Base-by-base conservation (phyloP, 345 rosid genomes). In the Jatropha curcas region DNA sequence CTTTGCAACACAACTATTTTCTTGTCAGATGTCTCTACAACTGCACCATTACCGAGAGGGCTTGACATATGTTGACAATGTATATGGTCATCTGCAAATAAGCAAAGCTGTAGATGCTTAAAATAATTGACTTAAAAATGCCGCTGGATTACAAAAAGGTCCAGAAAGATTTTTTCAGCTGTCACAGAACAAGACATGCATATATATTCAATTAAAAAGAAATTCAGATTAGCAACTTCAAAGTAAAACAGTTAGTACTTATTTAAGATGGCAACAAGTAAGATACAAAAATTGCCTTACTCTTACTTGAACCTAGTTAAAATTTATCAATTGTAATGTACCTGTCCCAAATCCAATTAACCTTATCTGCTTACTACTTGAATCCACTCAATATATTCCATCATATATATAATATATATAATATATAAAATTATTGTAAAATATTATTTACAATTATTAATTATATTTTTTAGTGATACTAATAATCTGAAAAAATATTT, bases 41-140 rank as follows among this genome's bases (percentile, higher is more conserved):
- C 51, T 51, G 98, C 97, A 58, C 88, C 97, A 77, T 94, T 92
- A 57, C 96, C 97, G 71, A 92, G 78, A 7, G 98, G 95, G 83
- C 88, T 87, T 67, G 98, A 86, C 33, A 91, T 85, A 85, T 88
- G 94, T 75, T 74, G 91, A 81, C 98, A 90, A 74, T 79, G 77
- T 50, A 71, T 81, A 8, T 68, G 34, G 75, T 92, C 97, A 86
- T 87, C 98, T 92, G 71, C 53, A 37, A 67, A 43, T 68, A 80
- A 46, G 46, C 34, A 75, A 74, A 60, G 68, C 55, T 35, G 46
- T 6, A 25, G 5, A 20, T 59, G 13, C 39, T 68, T 39, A 31
- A 64, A 56, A 73, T 1, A 13, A 35, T 27, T 25, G 7, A 45
- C n/a, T 27, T 24, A 43, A 13, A 56, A 70, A 70, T 37, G 62